Evolutionary conservation across 2,329 filamentous ascomycete genomes (phyloP).

Genomic region (Emergomyces africanus): DNA sequence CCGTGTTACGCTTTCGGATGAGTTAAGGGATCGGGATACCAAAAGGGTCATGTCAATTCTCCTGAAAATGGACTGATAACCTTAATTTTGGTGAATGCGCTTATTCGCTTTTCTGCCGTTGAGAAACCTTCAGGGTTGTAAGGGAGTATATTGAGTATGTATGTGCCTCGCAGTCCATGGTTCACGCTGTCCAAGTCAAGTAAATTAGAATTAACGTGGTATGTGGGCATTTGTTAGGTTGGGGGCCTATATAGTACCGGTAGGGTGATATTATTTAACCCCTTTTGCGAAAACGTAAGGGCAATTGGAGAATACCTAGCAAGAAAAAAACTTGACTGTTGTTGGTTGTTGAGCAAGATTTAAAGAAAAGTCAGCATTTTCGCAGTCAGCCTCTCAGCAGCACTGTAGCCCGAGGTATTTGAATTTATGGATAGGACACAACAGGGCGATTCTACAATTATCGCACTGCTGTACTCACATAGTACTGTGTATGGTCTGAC

Average conservation of each 20-base stretch:
- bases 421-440: not conserved
- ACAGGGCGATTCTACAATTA: not conserved
- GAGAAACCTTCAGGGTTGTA: not conserved
- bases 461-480: not conserved
- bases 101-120: not conserved
- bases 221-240: too few relatives aligned
- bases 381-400: not conserved
- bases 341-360: not conserved
- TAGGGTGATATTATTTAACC: not conserved
- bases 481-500: not conserved
- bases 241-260: too few relatives aligned
- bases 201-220: not conserved
- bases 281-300: not conserved
- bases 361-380: not conserved
- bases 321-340: not conserved
- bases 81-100: not conserved
- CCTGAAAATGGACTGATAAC: not conserved
- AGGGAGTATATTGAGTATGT: not conserved
- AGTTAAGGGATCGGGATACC: not conserved
- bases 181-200: not conserved
- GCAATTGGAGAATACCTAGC: not conserved
- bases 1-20: not conserved
- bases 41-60: not conserved
- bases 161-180: not conserved
- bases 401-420: not conserved